Base-by-base conservation (phyloP, 495 filamentous ascomycete species). In the Penicillium odoratum region DNA sequence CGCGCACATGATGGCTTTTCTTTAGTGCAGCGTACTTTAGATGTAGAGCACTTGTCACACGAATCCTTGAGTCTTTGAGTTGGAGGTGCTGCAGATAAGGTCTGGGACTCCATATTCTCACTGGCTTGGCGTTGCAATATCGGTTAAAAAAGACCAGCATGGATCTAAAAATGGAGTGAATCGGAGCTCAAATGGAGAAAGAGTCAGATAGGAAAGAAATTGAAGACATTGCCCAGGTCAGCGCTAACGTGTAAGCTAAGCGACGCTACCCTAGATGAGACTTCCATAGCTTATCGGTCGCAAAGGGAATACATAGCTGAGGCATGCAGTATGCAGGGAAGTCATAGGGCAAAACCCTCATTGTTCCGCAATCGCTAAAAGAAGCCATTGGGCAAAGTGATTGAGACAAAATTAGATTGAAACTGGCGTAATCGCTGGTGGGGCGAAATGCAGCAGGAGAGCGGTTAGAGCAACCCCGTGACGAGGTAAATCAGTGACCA, bases 1-100 rank as follows among this genome's bases (percentile, higher is more conserved):
- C 75, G 73, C 42, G 63, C 48, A 55, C 75, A 78, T 5, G 60
- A 46, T 0, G 75, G 74, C 7, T 71, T 73, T 29, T 66, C 61
- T 56, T 72, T 74, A 53, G 72, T 65, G 50, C 73, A 78, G 58
- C 67, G 70, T 7, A 78, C 62, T 56, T 78, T 78, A 2, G 72
- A 73, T 6, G 59, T 51, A 11, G 72, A 70, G 54, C 75, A 77
- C 28, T 52, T 63, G 52, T 77, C 74, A 44, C 74, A 77, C 44
- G 67, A 70, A 34, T 70, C 67, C 57, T 73, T 73, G 16, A 75
- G 56, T 55, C 71, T 72, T 38, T 48, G 33, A 31, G 6, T 50
- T 28, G 34, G 18, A 28, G 30, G 4, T 26, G 31, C 34, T n/a
- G 3, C 7, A 40, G 28, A 50, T 18, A 13, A 34, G 1, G 29